phyloP scores from a whole-genome alignment of 305 asterid genomes.

The Solanum hybrid region DNA sequence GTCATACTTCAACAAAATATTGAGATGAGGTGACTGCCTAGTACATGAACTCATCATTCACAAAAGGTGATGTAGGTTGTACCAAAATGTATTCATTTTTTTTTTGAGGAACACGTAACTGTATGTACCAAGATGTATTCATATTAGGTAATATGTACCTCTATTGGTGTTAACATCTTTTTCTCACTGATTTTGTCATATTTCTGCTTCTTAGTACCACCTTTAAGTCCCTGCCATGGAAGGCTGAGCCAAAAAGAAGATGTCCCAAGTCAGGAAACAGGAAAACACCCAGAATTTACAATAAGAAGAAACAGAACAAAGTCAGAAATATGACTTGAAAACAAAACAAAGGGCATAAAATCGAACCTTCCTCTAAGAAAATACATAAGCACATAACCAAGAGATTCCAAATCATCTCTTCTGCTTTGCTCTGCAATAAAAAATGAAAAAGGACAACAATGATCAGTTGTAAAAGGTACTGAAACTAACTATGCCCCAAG shows the following conservation, averaged over 20 bases:
- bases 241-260: slow-evolving; percentile 35
- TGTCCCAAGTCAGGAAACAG: neutral
- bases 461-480: neutral
- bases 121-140: neutral
- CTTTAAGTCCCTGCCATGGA: slow-evolving; percentile 81
- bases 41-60: neutral
- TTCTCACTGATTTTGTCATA: slow-evolving; percentile 65
- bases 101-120: too few relatives aligned
- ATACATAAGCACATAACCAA: slow-evolving; percentile 68
- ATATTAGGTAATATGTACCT: slow-evolving; percentile 27
- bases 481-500: neutral
- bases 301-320: slow-evolving; percentile 4
- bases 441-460: slow-evolving; percentile 8
- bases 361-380: slow-evolving; percentile 73
- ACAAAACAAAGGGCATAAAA: slow-evolving; percentile 4
- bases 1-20: neutral
- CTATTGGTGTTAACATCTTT: slow-evolving; percentile 60
- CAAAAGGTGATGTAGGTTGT: neutral
- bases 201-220: slow-evolving; percentile 68
- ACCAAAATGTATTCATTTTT: neutral
- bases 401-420: slow-evolving; percentile 69
- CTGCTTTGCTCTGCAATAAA: slow-evolving; percentile 61
- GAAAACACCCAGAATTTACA: neutral
- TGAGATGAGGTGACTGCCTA: neutral
- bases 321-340: slow-evolving; percentile 2